Conservation (phyloP, 208 protist species). For the Trypanosoma mega region DNA sequence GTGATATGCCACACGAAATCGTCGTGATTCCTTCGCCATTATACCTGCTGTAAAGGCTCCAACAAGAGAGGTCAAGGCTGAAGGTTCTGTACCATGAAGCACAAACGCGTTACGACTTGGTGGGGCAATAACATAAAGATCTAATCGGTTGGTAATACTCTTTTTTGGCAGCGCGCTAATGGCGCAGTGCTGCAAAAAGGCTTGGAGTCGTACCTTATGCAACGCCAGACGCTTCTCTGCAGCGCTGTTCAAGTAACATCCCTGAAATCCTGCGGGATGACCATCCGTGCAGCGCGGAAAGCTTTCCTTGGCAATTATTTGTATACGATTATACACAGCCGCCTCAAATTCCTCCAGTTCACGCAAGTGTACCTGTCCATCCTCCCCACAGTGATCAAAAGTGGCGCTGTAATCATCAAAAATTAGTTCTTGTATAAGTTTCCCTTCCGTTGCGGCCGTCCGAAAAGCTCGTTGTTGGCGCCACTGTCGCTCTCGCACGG, state of each 20-base stretch:
- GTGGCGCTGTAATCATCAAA: conserved; percentile 57
- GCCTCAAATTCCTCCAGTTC: conserved; percentile 60
- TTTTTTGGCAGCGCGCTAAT: conserved; percentile 33
- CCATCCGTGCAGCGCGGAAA: conserved; percentile 24
- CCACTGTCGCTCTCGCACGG: conserved; percentile 63
- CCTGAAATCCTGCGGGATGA: conserved; percentile 25
- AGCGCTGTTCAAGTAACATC: conserved; percentile 6
- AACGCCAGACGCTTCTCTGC: conserved; percentile 5
- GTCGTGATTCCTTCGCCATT: conserved; percentile 24
- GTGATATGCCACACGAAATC: conserved; percentile 57
- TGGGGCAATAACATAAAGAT: conserved; percentile 75
- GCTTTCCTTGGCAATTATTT: conserved; percentile 33
- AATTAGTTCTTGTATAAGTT: conserved; percentile 48
- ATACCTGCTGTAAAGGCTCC: conserved; percentile 31
- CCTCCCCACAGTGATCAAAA: conserved; percentile 47
- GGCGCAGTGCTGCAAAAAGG: conserved; percentile 12
- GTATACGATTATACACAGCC: conserved; percentile 56
- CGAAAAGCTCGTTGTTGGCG: conserved; percentile 51
- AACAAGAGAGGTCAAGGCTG: conserved; percentile 41
- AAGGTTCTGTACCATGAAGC: conserved; percentile 40
- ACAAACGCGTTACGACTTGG: conserved; percentile 71
- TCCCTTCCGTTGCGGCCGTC: conserved; percentile 28
- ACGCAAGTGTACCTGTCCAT: conserved; percentile 52
- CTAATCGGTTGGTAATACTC: conserved; percentile 60
- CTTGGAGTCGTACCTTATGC: conserved; percentile 3